These are phyloP conservation scores for Geotrichum fermentans DNA, from an alignment of 1,139 yeast species.

Conservation along the genomic window DNA sequence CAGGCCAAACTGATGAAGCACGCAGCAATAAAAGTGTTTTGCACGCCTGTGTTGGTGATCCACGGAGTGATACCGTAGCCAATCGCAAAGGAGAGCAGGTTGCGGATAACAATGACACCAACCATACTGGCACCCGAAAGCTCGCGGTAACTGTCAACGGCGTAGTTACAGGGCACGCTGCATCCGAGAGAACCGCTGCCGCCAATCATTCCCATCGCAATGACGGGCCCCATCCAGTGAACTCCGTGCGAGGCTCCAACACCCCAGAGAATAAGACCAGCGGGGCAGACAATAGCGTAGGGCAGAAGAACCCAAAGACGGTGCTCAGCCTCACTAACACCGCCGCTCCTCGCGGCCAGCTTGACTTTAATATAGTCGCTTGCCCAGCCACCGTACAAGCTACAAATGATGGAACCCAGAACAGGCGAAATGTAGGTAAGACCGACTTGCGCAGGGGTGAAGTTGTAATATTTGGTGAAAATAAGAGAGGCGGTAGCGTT, in stretches of 20 bases:
- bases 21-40: conserved; percentile 44
- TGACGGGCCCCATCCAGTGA: conserved; percentile 50
- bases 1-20: conserved; percentile 44
- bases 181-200: conserved; percentile 54
- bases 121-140: conserved; percentile 54
- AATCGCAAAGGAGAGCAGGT: conserved; percentile 46
- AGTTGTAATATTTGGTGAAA: conserved; percentile 58
- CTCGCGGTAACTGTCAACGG: conserved; percentile 50
- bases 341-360: conserved; percentile 64
- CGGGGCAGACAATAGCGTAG: conserved; percentile 62
- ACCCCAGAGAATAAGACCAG: conserved; percentile 72
- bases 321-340: conserved; percentile 71
- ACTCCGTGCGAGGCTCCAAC: conserved; percentile 62
- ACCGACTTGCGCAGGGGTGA: conserved; percentile 67
- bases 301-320: conserved; percentile 64
- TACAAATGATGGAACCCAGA: conserved; percentile 70
- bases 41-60: conserved; percentile 43
- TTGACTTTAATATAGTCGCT: conserved; percentile 60
- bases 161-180: conserved; percentile 49
- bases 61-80: conserved; percentile 50
- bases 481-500: conserved; percentile 56
- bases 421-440: conserved; percentile 73
- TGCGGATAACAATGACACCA: conserved; percentile 35
- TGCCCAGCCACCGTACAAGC: conserved; percentile 48
- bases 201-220: conserved; percentile 42